Evolutionary conservation across 2,329 filamentous ascomycete species (phyloP).

Genomic region (Botrytis cinerea): DNA sequence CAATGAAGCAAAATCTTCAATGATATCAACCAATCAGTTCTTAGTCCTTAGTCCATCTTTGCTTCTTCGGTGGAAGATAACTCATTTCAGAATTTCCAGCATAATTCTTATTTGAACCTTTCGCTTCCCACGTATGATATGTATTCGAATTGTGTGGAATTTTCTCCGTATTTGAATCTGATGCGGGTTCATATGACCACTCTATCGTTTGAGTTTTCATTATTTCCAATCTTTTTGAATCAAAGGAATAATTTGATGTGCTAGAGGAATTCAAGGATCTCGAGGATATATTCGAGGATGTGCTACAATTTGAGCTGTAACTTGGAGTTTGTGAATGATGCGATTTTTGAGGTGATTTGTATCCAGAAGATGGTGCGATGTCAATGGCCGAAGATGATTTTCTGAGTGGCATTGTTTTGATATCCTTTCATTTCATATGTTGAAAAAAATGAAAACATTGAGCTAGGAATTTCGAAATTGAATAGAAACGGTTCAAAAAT

Average conservation of each 20-base stretch:
- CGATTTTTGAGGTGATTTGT: neutral
- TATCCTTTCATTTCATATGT: neutral
- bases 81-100: neutral
- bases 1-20: neutral
- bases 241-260: neutral
- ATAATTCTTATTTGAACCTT: neutral
- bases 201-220: slow-evolving; percentile 10
- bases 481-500: neutral
- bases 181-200: slow-evolving; percentile 2
- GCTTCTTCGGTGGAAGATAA: neutral
- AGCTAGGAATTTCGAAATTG: neutral
- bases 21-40: neutral
- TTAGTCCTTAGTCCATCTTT: neutral
- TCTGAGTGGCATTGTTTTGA: neutral
- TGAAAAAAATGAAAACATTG: neutral
- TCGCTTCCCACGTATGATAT: neutral
- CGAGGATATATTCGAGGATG: neutral
- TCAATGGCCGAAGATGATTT: neutral
- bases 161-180: neutral
- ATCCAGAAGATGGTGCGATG: neutral
- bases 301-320: slow-evolving; percentile 5
- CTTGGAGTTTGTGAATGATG: neutral
- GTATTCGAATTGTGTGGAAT: neutral
- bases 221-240: neutral
- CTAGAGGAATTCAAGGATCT: neutral